Evolutionary conservation across 1,139 yeast species (phyloP), one percentile per base, ranked within the genome.

Genomic region (Debaryomyces robertsiae): DNA sequence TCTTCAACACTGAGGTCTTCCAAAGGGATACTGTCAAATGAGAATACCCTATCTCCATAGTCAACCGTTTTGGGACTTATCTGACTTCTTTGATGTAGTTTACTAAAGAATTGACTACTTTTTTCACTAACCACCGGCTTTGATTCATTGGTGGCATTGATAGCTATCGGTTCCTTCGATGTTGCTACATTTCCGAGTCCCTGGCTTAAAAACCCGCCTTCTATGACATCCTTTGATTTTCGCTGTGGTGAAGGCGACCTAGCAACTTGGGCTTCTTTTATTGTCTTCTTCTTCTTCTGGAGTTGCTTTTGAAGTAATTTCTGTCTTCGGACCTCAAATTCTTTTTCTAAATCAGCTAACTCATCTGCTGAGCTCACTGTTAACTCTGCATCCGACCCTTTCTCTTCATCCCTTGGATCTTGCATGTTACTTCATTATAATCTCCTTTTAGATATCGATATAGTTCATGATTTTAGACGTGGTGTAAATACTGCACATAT

Each of bases 321-420:
- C 33, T 55, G 54, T 27, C 42, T 45, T 34, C 50, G 57, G 9
- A 59, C 38, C 23, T 63, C 66, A 44, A 52, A 63, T 39, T 64
- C 67, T 42, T 64, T 64, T 34, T 56, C 52, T 18, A 64, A 44
- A 43, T 63, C 61, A 3, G 52, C 46, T 13, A 62, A 44, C 34
- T 60, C 67, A 37, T 64, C 69, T 14, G 57, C 52, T 9, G 64
- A 61, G 27, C 60, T 61, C 27, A 52, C 62, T 2, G 68, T 63
- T 6, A 63, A 46, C 10, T 53, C 52, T 18, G 57, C 61, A 5
- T 57, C 61, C 0, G 60, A 49, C 17, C 48, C 42, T 2, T 19
- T 40, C 6, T 29, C 43, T 33, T 47, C 52, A 34, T 60, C 57
- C 29, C 52, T 44, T 6, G 49, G 48, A 27, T 48, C 52, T 24